Evolutionary conservation across 352 stramenopile genomes (phyloP).

Genomic region (Elongisporangium undulatum): DNA sequence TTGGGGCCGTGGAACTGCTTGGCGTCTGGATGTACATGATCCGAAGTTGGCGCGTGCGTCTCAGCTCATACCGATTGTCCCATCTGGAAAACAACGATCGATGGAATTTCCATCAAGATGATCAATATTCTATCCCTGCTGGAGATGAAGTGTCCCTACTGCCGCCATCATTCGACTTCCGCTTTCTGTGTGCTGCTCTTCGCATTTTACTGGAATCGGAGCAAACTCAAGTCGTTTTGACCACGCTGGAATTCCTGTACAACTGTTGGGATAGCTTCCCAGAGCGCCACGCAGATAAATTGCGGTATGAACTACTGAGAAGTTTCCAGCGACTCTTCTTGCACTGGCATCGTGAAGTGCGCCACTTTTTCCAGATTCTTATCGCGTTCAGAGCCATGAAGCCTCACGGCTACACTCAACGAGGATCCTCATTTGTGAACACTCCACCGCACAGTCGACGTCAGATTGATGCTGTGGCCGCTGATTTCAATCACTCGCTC

Average conservation of each 20-base stretch:
- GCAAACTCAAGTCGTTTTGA: constrained; percentile 84
- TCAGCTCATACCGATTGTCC: constrained; percentile 83
- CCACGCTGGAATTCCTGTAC: constrained; percentile 86
- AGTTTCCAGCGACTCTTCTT: constrained; percentile 80
- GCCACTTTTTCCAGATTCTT: constrained; percentile 84
- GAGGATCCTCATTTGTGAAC: constrained; percentile 82
- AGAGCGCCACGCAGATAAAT: constrained; percentile 83
- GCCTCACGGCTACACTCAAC: constrained; percentile 81
- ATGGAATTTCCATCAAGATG: constrained; percentile 89
- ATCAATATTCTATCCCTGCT: constrained; percentile 86
- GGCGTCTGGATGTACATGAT: constrained; percentile 93
- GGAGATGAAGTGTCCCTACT: constrained; percentile 83
- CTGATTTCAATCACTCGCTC: constrained; percentile 83
- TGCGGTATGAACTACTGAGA: constrained; percentile 75
- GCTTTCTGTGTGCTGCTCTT: constrained; percentile 76
- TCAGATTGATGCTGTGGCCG: constrained; percentile 84
- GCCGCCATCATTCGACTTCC: constrained; percentile 85
- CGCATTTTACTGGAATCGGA: constrained; percentile 81
- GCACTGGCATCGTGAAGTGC: constrained; percentile 86
- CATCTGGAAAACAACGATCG: constrained; percentile 88
- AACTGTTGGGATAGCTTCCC: constrained; percentile 90
- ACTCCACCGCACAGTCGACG: constrained; percentile 80
- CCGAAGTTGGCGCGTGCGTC: constrained; percentile 82
- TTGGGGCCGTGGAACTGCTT: constrained; percentile 80
- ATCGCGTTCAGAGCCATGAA: constrained; percentile 86